Base-by-base conservation (phyloP, 2,329 filamentous ascomycete species). In the Pseudogymnoascus sp. region DNA sequence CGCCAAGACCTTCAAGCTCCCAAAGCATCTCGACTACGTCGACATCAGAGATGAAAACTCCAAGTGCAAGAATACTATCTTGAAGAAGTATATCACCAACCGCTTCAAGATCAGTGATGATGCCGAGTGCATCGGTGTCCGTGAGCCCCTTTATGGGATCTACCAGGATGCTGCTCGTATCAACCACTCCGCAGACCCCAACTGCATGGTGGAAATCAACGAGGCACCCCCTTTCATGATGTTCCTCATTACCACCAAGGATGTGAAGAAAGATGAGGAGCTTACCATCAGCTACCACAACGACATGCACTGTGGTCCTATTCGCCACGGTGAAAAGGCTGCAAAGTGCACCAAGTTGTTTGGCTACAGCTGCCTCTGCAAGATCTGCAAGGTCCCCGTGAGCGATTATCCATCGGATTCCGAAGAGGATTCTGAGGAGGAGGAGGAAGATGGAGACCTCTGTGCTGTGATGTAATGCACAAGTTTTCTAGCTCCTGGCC, bases 301-400 rank as follows among this genome's bases (percentile, higher is more conserved):
- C 14, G 47, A 53, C 15, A 53, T 53, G 47, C 47, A 53, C 47
- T 53, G 47, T 53, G 47, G 47, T 8, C 47, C 47, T 53, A 53
- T 53, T 33, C 47, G 47, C 15, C 28, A 53, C 8, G 47, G 47
- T 1, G 47, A 53, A 1, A 53, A 53, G 11, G 28, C 28, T 7
- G 47, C 47, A 7, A 53, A 53, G 47, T 53, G 47, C 47, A 53
- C 28, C 15, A 53, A 53, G 47, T 15, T 53, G 28, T 53, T 53
- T 53, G 47, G 47, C 47, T 33, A 53, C 9, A 53, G 28, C 25
- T 53, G 47, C 47, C 18, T 33, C 47, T 53, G 47, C 28, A 53
- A 53, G 47, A 28, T 53, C 28, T 53, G 47, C 47, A 53, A 53
- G 28, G n/a, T 18, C 25, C 47, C 47, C 2, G 15, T 20, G 4